phyloP scores from a whole-genome alignment of 2,329 filamentous ascomycete species.

The Endoconidiophora polonica region DNA sequence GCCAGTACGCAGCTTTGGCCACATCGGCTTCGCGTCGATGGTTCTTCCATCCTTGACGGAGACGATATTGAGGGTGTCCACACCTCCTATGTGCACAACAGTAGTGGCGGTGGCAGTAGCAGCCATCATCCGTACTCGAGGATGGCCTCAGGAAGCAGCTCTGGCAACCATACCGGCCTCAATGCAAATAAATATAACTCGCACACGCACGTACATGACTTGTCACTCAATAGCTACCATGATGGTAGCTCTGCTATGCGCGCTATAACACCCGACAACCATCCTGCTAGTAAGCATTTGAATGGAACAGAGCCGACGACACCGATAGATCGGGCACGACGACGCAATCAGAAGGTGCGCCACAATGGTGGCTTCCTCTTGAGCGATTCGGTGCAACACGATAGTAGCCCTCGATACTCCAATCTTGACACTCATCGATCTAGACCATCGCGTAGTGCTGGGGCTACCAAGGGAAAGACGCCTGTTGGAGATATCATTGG shows the following conservation, averaged over 20 bases:
- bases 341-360: constrained; percentile 25
- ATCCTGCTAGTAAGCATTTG: neutral
- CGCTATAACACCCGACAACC: neutral
- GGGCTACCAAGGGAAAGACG: constrained; percentile 8
- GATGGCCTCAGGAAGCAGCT: neutral
- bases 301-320: neutral
- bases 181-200: neutral
- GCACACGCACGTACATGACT: constrained; percentile 4
- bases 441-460: neutral
- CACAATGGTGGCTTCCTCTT: constrained; percentile 36
- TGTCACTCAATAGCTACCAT: neutral
- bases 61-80: too few relatives aligned
- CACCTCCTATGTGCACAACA: too few relatives aligned
- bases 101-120: neutral
- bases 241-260: neutral
- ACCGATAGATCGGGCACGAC: constrained; percentile 1
- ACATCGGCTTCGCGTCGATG: too few relatives aligned
- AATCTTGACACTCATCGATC: constrained; percentile 12
- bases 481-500: neutral
- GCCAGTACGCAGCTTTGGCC: neutral
- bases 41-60: too few relatives aligned
- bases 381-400: constrained; percentile 23
- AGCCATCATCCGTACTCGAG: neutral
- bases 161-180: neutral
- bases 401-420: constrained; percentile 16